Evolutionary conservation across 176 grass and related monocot species (phyloP), one percentile per base, ranked within the genome.

Genomic region (Cenchrus purpureus): DNA sequence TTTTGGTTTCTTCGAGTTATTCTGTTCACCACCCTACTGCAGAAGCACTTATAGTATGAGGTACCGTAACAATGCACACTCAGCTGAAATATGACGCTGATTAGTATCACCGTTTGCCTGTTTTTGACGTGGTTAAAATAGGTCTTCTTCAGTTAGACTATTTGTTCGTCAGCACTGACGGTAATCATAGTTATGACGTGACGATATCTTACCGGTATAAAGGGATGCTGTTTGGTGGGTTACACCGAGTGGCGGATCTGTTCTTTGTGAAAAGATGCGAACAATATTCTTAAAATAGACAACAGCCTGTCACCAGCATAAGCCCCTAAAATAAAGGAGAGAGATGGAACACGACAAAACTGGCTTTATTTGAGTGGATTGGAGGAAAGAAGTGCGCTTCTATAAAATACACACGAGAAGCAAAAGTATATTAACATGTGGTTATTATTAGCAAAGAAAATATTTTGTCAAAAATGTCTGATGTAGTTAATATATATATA

Each of bases 211-310:
- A 17, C 0, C 5, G 58, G 19, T 7, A 13, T 0, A 13, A 20
- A 42, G 6, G 31, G 51, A 69, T 13, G 29, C 3, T 78, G 73
- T 78, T 8, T 25, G 45, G 5, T 72, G 34, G 78, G 64, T 56
- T 15, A 0, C 12, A 4, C 7, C 0, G 14, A 15, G 11, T 11
- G 45, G 0, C 2, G 10, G n/a, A 65, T 55, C 4, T 2, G 0
- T 20, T 34, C 37, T 11, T 55, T 12, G 16, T 69, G 8, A 17
- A 71, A 70, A 56, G 43, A 9, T 78, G 1, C 0, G 0, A 2
- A 11, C 2, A 31, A 32, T 4, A 53, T 46, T 78, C 3, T 78
- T 83, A 65, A 78, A 54, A 54, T 78, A 12, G 8, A 2, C 0
- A 42, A 45, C 14, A 78, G 0, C 11, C 1, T 71, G 11, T 78